These are phyloP conservation scores for Monilinia laxa DNA, from an alignment of 2,329 filamentous ascomycete genomes.

Conservation along the genomic window DNA sequence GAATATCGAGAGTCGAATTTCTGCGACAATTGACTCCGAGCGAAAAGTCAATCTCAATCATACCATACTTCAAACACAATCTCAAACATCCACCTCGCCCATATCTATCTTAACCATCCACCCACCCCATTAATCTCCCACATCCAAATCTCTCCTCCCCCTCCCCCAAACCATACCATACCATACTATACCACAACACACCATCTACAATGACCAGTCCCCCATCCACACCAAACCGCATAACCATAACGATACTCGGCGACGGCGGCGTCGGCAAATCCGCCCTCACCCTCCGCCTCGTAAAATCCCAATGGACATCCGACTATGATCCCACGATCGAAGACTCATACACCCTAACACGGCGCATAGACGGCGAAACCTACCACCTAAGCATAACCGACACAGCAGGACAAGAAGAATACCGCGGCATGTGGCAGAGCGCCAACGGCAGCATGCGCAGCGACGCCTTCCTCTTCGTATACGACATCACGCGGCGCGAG, in stretches of 20 bases:
- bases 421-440: constrained; percentile 74
- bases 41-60: not conserved
- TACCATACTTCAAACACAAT: constrained; percentile 3
- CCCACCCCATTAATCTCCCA: not conserved
- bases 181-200: not conserved
- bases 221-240: constrained; percentile 38
- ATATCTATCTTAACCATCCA: not conserved
- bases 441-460: constrained; percentile 68
- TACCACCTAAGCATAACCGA: constrained; percentile 80
- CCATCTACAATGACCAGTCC: not conserved
- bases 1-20: not conserved
- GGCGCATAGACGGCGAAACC: constrained; percentile 71
- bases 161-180: not conserved
- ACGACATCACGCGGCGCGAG: constrained; percentile 74
- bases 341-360: constrained; percentile 82
- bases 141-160: not conserved
- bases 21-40: constrained; percentile 11
- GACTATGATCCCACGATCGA: constrained; percentile 81
- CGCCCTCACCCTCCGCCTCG: constrained; percentile 78
- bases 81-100: not conserved
- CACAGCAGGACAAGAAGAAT: constrained; percentile 87
- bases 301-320: constrained; percentile 79
- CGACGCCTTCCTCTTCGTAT: constrained; percentile 82
- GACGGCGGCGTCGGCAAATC: constrained; percentile 85
- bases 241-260: constrained; percentile 80